Conservation (phyloP, 805 yeast genomes). For the Ogataea naganishii region DNA sequence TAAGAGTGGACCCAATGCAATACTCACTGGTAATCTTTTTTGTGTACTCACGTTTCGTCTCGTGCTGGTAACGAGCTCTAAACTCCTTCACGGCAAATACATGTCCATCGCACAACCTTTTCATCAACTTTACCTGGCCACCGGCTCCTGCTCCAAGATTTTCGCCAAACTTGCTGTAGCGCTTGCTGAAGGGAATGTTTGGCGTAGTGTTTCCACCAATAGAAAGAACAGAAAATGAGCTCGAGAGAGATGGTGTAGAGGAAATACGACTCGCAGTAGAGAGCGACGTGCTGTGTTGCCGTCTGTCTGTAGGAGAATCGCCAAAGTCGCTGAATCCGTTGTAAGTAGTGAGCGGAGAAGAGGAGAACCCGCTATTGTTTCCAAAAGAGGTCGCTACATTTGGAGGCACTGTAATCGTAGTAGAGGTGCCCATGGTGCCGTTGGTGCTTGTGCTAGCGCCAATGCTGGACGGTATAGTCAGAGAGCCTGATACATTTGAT, state of each 20-base stretch:
- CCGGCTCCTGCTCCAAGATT: conserved; percentile 94
- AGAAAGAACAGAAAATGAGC: conserved; percentile 15
- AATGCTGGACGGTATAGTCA: background rate
- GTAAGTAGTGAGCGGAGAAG: too few species aligned
- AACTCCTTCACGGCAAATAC: conserved; percentile 92
- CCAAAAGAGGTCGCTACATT: too few species aligned
- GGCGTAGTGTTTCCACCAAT: conserved; percentile 32
- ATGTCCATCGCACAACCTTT: conserved; percentile 53
- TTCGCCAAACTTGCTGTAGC: conserved; percentile 78
- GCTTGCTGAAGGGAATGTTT: conserved; percentile 56
- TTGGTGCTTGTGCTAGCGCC: background rate
- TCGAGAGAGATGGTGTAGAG: conserved; percentile 6
- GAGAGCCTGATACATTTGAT: background rate
- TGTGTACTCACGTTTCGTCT: conserved; percentile 76
- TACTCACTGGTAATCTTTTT: conserved; percentile 91
- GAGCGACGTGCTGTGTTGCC: background rate
- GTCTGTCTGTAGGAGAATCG: too few species aligned
- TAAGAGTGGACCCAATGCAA: conserved; percentile 85
- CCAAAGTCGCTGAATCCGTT: too few species aligned
- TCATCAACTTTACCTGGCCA: conserved; percentile 74
- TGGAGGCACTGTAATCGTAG: too few species aligned
- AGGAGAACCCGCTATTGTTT: too few species aligned
- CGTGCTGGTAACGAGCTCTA: conserved; percentile 65
- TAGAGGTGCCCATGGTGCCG: background rate
- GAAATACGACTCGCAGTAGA: conserved; percentile 2